These are phyloP conservation scores for Candida nanaspora DNA, from an alignment of 805 yeast species.

Conservation along the genomic window DNA sequence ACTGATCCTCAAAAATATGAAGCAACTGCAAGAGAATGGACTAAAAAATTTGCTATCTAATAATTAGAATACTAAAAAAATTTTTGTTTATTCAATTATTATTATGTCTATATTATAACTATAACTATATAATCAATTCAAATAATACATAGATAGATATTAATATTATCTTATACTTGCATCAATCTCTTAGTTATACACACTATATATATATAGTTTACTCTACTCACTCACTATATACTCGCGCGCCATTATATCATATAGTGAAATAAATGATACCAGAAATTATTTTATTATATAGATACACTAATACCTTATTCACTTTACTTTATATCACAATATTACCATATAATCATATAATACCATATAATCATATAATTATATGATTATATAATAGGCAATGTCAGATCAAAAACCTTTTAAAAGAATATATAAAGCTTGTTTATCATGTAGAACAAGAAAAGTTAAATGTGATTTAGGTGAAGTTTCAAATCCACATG, in stretches of 20 bases:
- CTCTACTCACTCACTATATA: no score
- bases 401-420: constrained; percentile 19
- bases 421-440: constrained; percentile 72
- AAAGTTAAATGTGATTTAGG: constrained; percentile 88
- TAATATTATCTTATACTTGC: not conserved
- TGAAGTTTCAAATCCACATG: constrained; percentile 58
- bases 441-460: constrained; percentile 75
- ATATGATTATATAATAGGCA: not conserved
- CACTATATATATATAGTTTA: no score
- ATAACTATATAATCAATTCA: no score
- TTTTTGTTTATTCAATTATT: not conserved
- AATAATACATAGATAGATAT: not conserved
- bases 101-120: no score
- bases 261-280: no score
- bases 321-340: no score
- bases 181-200: not conserved
- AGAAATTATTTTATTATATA: no score
- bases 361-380: no score
- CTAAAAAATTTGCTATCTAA: constrained; percentile 95
- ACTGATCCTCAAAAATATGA: constrained; percentile 91
- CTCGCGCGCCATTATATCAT: no score
- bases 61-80: no score
- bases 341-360: no score
- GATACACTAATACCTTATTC: no score
- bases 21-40: constrained; percentile 97